Evolutionary conservation across 164 flowering plant genomes (phyloP).

Genomic region (Dillenia suffruticosa): DNA sequence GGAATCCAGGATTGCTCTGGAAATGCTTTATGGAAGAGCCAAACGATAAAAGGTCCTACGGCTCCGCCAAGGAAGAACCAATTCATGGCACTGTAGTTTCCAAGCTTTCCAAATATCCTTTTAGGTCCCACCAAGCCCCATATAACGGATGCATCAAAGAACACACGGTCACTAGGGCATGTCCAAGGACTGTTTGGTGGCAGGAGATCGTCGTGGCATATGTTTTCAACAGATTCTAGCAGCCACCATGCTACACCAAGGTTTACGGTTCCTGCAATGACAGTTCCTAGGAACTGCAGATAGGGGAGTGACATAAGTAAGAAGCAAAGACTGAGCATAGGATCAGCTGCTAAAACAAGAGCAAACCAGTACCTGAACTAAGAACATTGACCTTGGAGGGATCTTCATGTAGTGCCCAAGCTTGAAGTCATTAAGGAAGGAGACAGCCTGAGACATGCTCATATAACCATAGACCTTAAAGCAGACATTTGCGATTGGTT

Average conservation of each 20-base stretch:
- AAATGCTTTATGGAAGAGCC: constrained; percentile 2
- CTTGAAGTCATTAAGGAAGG: constrained; percentile 2
- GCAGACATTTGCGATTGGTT: background rate
- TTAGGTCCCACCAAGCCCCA: background rate
- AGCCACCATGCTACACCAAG: background rate
- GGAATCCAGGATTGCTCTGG: constrained; percentile 2
- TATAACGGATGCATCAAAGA: too few species aligned
- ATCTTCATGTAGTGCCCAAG: constrained; percentile 2
- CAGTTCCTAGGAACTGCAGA: background rate
- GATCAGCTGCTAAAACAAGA: too few species aligned
- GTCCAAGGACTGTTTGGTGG: background rate
- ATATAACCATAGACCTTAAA: constrained; percentile 1
- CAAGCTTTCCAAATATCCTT: background rate
- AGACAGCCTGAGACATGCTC: background rate
- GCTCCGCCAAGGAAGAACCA: constrained; percentile 7
- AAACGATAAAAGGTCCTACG: background rate
- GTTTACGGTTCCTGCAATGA: background rate
- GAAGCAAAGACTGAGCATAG: too few species aligned
- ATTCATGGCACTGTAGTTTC: background rate
- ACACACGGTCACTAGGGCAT: background rate
- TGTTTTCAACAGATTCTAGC: background rate
- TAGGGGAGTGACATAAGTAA: background rate
- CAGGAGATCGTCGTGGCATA: background rate
- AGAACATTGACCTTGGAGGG: background rate
- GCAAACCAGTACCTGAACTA: constrained; percentile 1